Evolutionary conservation across 225 moss, liverwort and hornwort species (phyloP).

Genomic region (Sphagnum contortum): DNA sequence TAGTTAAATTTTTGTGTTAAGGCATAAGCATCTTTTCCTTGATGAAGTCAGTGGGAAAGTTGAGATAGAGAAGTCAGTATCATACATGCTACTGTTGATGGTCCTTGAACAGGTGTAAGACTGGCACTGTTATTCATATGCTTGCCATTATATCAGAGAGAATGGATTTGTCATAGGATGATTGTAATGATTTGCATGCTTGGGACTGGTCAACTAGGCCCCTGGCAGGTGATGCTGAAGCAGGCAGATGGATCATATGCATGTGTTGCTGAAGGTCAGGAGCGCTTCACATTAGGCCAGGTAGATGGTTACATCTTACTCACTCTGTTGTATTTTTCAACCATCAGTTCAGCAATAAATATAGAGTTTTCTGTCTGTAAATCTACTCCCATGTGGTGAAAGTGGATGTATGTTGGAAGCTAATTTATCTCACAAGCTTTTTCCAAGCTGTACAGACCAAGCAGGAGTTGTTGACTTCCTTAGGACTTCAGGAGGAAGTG

Average conservation of each 20-base stretch:
- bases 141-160: no score
- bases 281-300: constrained; percentile 73
- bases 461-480: constrained; percentile 69
- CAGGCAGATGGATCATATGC: constrained; percentile 84
- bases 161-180: no score
- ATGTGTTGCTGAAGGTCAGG: constrained; percentile 67
- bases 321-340: background rate
- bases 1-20: background rate
- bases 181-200: no score
- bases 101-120: no score
- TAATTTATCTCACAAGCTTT: no score
- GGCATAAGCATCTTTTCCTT: background rate
- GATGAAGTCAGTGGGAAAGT: background rate
- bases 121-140: no score
- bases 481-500: constrained; percentile 81
- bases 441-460: constrained; percentile 39
- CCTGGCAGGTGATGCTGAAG: constrained; percentile 97
- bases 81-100: no score
- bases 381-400: no score
- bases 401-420: no score
- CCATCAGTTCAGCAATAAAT: background rate
- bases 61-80: no score
- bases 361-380: no score
- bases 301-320: constrained; percentile 1
- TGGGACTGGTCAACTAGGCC: constrained; percentile 21